Conservation (phyloP, 1,284 basidiomycete species). For the Malassezia japonica region DNA sequence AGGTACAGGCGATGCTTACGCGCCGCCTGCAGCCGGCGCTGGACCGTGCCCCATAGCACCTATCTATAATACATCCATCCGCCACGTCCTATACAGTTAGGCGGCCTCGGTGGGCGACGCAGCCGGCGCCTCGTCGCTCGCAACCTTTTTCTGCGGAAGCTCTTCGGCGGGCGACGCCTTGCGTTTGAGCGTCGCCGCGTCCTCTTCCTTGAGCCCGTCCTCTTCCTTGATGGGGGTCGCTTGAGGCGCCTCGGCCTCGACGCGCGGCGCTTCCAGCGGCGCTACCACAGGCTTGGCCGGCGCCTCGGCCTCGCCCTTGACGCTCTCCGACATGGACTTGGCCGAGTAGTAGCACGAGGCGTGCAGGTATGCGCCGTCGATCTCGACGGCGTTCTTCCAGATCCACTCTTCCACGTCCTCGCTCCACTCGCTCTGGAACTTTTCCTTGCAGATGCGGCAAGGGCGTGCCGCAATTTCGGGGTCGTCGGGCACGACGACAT, state of each 20-base stretch:
- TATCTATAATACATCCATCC: constrained; percentile 2
- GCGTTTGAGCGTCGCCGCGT: constrained; percentile 2
- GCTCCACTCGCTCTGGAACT: constrained; percentile 77
- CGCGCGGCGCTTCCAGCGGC: too few relatives aligned
- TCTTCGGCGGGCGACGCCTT: constrained; percentile 1
- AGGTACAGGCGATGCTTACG: background rate
- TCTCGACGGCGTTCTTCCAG: constrained; percentile 79
- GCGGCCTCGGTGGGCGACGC: too few relatives aligned
- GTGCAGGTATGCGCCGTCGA: constrained; percentile 56
- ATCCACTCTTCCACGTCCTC: constrained; percentile 99
- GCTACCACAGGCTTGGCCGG: too few relatives aligned
- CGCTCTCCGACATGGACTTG: constrained; percentile 35
- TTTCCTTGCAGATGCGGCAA: constrained; percentile 95
- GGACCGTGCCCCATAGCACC: too few relatives aligned
- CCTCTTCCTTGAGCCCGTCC: background rate
- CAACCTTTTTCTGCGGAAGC: background rate
- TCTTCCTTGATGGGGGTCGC: background rate
- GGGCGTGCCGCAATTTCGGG: constrained; percentile 72
- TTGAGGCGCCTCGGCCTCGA: too few relatives aligned
- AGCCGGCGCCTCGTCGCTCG: background rate
- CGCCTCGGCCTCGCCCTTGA: constrained; percentile 12
- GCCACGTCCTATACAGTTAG: too few relatives aligned
- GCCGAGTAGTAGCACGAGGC: constrained; percentile 44
- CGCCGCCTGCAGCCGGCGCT: background rate
- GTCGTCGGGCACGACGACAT: constrained; percentile 67